Base-by-base conservation (phyloP, 2,329 filamentous ascomycete genomes). In the Rhynchosporium secalis region DNA sequence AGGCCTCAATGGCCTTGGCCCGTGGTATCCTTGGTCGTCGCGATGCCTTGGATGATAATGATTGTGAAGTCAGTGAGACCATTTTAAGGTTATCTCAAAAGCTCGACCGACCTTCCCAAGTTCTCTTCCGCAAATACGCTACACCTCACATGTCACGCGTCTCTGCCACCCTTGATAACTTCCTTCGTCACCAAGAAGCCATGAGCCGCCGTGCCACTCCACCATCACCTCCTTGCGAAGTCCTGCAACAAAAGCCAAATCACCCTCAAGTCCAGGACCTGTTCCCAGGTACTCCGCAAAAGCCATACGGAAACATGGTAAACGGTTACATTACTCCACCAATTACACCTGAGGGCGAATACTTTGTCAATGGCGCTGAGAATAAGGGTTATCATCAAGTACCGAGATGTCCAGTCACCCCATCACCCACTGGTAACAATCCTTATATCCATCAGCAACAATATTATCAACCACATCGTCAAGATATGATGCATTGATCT, bases 321-420 rank as follows among this genome's bases (percentile, higher is more conserved):
- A 84, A 91, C 68, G 91, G 91, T 62, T 92, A 92, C 76, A 83
- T 93, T 68, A 95, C 91, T 15, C 91, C 91, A 31, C 91, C 91
- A 1, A 94, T 95, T 73, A 95, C 91, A 0, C 91, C 91, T 4
- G 91, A 94, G 65, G 84, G 86, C 7, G 80, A 83, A 57, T 80
- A 78, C 69, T 86, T 86, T 55, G 51, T 69, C 5, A 62, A 69
- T 51, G 66, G 65, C 29, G 68, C 70, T 41, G 67, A 72, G 36
- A 62, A 66, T 15, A 71, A 71, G 46, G 61, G 65, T 15, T 73
- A 70, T 46, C 67, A 71, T 56, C 62, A 68, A 59, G 67, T 63
- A 33, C 72, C 71, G 31, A 79, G 85, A 60, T 86, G 84, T 69
- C 86, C 86, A 0, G 82, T 87, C 48, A 88, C 86, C 1, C 86